phyloP scores from a whole-genome alignment of 345 rosid species.

The Mangifera indica region DNA sequence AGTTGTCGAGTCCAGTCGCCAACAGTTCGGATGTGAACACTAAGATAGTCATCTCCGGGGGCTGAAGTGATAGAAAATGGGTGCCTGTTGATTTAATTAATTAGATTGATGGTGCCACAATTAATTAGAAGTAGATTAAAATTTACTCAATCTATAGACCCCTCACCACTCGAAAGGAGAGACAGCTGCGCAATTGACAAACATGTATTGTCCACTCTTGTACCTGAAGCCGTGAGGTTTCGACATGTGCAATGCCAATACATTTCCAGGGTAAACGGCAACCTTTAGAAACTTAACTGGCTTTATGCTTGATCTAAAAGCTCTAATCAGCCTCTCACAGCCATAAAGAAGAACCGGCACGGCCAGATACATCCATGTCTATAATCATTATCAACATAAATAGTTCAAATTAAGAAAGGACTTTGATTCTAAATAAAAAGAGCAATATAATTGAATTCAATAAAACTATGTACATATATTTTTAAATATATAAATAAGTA shows the following conservation, averaged over 20 bases:
- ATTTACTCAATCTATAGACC: not conserved
- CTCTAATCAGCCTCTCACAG: conserved; percentile 64
- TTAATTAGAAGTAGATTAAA: not conserved
- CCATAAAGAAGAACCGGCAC: conserved; percentile 67
- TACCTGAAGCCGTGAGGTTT: conserved; percentile 85
- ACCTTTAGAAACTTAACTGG: conserved; percentile 82
- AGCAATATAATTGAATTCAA: too few relatives aligned
- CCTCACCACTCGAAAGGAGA: conserved; percentile 86
- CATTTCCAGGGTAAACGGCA: conserved; percentile 84
- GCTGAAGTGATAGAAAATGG: conserved; percentile 96
- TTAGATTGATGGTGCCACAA: not conserved
- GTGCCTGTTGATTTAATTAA: conserved; percentile 43
- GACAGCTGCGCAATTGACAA: conserved; percentile 76
- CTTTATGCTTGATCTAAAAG: conserved; percentile 80
- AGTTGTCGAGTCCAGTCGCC: conserved; percentile 94
- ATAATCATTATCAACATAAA: conserved; percentile 10
- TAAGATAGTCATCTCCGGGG: conserved; percentile 78
- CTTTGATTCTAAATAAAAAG: not conserved
- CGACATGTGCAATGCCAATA: conserved; percentile 74
- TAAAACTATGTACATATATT: too few relatives aligned
- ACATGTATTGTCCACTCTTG: conserved; percentile 95
- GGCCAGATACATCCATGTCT: conserved; percentile 94
- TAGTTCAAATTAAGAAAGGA: not conserved
- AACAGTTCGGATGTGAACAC: conserved; percentile 80
- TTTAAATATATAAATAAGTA: too few relatives aligned